Evolutionary conservation across 257 asterid genomes (phyloP), one percentile per base, ranked within the genome.

Genomic region (Nicotiana attenuata): DNA sequence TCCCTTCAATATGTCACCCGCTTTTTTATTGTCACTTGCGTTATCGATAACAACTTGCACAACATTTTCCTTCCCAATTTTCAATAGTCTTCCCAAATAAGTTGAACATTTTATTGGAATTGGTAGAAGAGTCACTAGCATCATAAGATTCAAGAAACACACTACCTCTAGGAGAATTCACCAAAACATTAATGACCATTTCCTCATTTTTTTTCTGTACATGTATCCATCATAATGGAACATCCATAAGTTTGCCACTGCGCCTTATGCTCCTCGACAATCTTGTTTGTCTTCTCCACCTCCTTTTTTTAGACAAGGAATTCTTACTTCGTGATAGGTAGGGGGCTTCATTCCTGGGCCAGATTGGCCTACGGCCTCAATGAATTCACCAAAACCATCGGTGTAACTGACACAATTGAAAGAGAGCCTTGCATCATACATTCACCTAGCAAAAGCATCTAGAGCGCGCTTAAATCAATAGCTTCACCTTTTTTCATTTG

Each of bases 231-330:
- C 50, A 41, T 41, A 41, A 41, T 8, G 50, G 11, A 38, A 56
- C 65, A 53, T 4, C 45, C 81, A 28, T 50, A 22, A 24, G 5
- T 77, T 52, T 20, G 16, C 24, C 15, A 24, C 0, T 22, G 38
- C n/a, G n/a, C 55, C 45, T 33, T 80, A 14, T 22, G 71, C 15
- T 35, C 60, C 29, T 63, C 35, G 6, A 45, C 45, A 24, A 10
- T 38, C 20, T 77, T 20, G 16, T 57, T 29, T 13, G 31, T 31
- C 41, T 64, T 45, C 38, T 80, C 61, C 31, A 3, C 60, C 15
- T 38, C 13, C 11, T 64, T 80, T 80, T 80, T 45, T 80, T 16
- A 80, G 38, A 61, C 77, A 79, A 84, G 69, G 63, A 82, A 78
- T 41, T 53, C 84, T 81, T 13, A 81, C 84, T 45, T 81, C 22